phyloP scores from a whole-genome alignment of 768 basidiomycete genomes.

The Termitomyces sp. region DNA sequence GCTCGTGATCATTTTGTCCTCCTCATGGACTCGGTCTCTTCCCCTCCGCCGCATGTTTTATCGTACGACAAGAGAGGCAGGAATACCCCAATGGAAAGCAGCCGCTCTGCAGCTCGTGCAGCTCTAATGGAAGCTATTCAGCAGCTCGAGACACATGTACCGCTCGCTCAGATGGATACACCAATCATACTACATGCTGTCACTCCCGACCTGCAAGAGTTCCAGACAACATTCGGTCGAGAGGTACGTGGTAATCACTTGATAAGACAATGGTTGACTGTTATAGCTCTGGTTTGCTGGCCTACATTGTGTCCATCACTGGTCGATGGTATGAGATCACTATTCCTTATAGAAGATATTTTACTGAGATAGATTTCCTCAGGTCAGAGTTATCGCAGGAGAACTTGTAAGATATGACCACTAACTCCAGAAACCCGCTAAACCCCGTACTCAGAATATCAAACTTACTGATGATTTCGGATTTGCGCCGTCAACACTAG shows the following conservation, averaged over 20 bases:
- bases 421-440: slow-evolving; percentile 3
- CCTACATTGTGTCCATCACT: slow-evolving; percentile 85
- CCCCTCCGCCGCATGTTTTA: slow-evolving; percentile 44
- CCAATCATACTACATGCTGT: slow-evolving; percentile 74
- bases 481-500: slow-evolving; percentile 80
- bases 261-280: not conserved
- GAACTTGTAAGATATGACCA: slow-evolving; percentile 54
- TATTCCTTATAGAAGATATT: not conserved
- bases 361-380: not conserved
- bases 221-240: slow-evolving; percentile 77
- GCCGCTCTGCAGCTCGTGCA: slow-evolving; percentile 49
- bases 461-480: slow-evolving; percentile 73
- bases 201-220: slow-evolving; percentile 70
- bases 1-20: slow-evolving; percentile 79
- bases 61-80: slow-evolving; percentile 75
- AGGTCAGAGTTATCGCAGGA: slow-evolving; percentile 82
- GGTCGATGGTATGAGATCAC: slow-evolving; percentile 66
- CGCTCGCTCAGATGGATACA: slow-evolving; percentile 43
- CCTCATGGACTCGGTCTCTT: slow-evolving; percentile 49
- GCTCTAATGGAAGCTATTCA: slow-evolving; percentile 53
- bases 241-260: slow-evolving; percentile 45
- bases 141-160: slow-evolving; percentile 50
- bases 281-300: slow-evolving; percentile 79
- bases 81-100: slow-evolving; percentile 82
- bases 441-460: slow-evolving; percentile 43